phyloP scores from a whole-genome alignment of 345 rosid species.

The Mercurialis annua region DNA sequence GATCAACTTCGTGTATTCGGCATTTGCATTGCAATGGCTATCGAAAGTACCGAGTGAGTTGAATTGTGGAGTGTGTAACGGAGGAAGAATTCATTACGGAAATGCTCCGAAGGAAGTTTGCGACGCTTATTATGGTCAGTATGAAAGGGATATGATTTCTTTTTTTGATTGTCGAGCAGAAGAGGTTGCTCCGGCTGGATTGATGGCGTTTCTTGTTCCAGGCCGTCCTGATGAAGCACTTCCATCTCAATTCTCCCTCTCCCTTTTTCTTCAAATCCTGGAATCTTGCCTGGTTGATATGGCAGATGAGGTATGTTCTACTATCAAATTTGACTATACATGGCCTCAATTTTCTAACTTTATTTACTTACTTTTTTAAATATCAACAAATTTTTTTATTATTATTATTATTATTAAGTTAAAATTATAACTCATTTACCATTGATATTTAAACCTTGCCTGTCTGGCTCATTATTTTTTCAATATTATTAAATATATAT shows the following conservation, averaged over 20 bases:
- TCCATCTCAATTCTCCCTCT: not conserved
- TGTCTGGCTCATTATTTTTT: too few relatives aligned
- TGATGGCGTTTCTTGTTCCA: constrained; percentile 6
- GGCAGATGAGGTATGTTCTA: constrained; percentile 22
- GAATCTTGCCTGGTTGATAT: constrained; percentile 19
- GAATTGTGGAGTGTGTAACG: constrained; percentile 6
- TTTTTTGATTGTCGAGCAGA: constrained; percentile 18
- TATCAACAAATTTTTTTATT: too few relatives aligned
- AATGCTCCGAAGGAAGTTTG: constrained; percentile 13
- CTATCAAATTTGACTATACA: too few relatives aligned
- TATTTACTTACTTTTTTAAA: too few relatives aligned
- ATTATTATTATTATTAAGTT: too few relatives aligned
- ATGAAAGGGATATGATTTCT: constrained; percentile 13
- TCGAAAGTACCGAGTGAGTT: constrained; percentile 7
- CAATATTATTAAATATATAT: too few relatives aligned
- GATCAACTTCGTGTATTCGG: constrained; percentile 9
- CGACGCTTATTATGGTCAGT: constrained; percentile 15
- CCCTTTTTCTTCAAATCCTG: not conserved
- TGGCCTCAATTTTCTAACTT: too few relatives aligned
- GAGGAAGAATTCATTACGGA: constrained; percentile 9
- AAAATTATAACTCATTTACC: too few relatives aligned
- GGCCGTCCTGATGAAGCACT: constrained; percentile 13
- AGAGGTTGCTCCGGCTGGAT: constrained; percentile 16
- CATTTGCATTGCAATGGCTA: constrained; percentile 17
- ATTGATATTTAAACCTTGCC: too few relatives aligned